These are phyloP conservation scores for Chaetomium cochliodes DNA, from an alignment of 495 filamentous ascomycete genomes.

Conservation along the genomic window DNA sequence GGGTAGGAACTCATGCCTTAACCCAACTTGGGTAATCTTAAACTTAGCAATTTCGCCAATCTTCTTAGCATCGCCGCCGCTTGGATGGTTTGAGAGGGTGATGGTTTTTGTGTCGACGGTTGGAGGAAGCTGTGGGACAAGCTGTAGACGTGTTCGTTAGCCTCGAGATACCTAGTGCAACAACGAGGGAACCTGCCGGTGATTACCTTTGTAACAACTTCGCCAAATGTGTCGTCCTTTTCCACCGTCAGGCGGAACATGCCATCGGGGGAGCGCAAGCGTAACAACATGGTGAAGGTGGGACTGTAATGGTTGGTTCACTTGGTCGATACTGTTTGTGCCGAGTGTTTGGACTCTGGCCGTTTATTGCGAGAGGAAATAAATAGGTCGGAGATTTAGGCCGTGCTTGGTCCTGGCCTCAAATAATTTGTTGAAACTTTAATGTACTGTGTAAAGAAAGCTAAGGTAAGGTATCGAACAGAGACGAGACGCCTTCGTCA, in stretches of 20 bases:
- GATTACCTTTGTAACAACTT: constrained; percentile 52
- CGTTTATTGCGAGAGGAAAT: background rate
- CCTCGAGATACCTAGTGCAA: background rate
- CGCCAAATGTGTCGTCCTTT: constrained; percentile 52
- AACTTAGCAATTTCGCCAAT: constrained; percentile 65
- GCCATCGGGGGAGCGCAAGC: constrained; percentile 69
- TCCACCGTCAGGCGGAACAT: constrained; percentile 66
- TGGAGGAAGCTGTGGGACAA: constrained; percentile 46
- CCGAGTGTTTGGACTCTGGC: background rate
- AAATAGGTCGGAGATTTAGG: background rate
- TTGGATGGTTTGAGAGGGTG: constrained; percentile 75
- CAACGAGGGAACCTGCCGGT: background rate
- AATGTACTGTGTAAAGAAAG: no score
- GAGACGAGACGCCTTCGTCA: constrained; percentile 25
- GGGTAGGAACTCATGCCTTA: constrained; percentile 54
- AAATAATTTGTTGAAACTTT: no score
- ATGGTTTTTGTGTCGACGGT: constrained; percentile 73
- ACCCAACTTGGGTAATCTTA: constrained; percentile 65
- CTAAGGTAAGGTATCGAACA: no score
- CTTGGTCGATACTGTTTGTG: background rate
- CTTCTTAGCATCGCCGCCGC: constrained; percentile 68
- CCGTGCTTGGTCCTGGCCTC: background rate
- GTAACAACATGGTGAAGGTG: constrained; percentile 58
- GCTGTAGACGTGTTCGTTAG: constrained; percentile 36
- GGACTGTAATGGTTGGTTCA: background rate